phyloP scores from a whole-genome alignment of 2,329 filamentous ascomycete genomes.

The Didymella keratinophila region DNA sequence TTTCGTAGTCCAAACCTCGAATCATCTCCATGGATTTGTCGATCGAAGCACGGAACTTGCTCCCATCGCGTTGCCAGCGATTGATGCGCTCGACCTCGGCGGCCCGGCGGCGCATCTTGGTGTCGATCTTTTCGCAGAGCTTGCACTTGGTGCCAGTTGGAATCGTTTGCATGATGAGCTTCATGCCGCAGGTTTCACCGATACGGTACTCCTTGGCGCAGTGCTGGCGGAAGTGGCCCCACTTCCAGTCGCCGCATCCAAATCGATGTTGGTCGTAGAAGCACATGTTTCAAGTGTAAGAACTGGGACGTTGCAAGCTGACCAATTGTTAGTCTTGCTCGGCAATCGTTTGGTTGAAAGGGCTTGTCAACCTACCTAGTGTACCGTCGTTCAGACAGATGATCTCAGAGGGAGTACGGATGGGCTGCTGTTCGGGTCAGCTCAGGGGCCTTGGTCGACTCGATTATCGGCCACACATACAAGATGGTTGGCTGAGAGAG shows the following conservation, averaged over 20 bases:
- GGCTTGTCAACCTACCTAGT: constrained; percentile 41
- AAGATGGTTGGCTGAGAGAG: constrained; percentile 45
- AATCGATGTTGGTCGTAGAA: constrained; percentile 93
- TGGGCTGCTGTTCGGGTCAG: constrained; percentile 33
- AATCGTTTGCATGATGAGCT: constrained; percentile 80
- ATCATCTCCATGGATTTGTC: constrained; percentile 76
- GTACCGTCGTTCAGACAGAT: constrained; percentile 32
- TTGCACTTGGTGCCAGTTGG: constrained; percentile 74
- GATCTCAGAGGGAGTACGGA: constrained; percentile 25
- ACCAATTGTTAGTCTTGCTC: constrained; percentile 40
- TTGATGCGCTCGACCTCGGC: constrained; percentile 78
- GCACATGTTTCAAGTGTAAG: constrained; percentile 71
- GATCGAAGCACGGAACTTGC: constrained; percentile 65
- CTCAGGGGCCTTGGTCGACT: constrained; percentile 38
- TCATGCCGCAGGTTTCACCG: constrained; percentile 95
- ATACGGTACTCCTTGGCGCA: constrained; percentile 95
- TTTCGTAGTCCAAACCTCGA: constrained; percentile 73
- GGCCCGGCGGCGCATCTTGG: constrained; percentile 76
- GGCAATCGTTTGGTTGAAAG: constrained; percentile 41
- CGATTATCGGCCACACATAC: constrained; percentile 38
- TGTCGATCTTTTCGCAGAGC: constrained; percentile 87
- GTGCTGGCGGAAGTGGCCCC: constrained; percentile 90
- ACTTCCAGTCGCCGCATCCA: constrained; percentile 90
- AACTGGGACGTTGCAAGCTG: constrained; percentile 40
- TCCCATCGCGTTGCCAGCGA: constrained; percentile 78